A percentile compares a stretch with the other conserved stretches of the same genome.
Evolutionary conservation across 495 filamentous ascomycete genomes (phyloP).

Genomic region (Cercophora scortea): DNA sequence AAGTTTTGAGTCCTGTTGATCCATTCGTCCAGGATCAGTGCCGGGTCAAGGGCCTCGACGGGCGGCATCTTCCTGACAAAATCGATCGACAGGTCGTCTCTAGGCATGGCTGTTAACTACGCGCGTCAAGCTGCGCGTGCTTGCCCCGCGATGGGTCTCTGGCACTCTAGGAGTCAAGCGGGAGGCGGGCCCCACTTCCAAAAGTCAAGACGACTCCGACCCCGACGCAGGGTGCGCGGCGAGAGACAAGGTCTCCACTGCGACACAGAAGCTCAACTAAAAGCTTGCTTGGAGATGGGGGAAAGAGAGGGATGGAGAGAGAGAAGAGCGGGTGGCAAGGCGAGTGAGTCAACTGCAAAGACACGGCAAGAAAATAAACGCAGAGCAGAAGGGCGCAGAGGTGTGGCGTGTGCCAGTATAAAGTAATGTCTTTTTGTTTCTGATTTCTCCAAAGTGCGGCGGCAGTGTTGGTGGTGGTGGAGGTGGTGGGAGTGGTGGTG

Average conservation of each 20-base stretch:
- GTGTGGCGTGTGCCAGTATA: neutral
- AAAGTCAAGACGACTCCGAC: neutral
- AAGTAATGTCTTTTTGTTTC: neutral
- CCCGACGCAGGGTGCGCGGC: neutral
- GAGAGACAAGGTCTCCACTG: neutral
- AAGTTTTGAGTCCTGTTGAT: slow-evolving; percentile 80
- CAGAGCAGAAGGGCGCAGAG: neutral
- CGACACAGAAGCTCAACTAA: neutral
- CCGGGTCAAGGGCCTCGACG: slow-evolving; percentile 59
- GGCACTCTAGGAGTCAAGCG: neutral
- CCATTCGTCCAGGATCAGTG: slow-evolving; percentile 86
- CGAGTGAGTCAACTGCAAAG: neutral
- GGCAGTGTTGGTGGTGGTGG: neutral
- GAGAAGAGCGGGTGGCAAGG: neutral
- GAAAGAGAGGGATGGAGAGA: neutral
- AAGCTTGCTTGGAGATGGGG: neutral
- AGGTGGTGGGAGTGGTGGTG: neutral
- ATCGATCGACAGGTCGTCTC: slow-evolving; percentile 56
- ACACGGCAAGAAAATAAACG: neutral
- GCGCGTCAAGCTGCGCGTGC: slow-evolving; percentile 7
- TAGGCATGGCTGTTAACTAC: slow-evolving; percentile 47
- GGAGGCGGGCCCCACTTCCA: neutral
- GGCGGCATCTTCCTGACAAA: slow-evolving; percentile 47
- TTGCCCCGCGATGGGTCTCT: slow-evolving; percentile 2
- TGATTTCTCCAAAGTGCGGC: neutral